Percentiles rank a stretch among this genome's conserved stretches.
Evolutionary conservation across 306 rosid genomes (phyloP).

Genomic region (Dryas alaskensis): DNA sequence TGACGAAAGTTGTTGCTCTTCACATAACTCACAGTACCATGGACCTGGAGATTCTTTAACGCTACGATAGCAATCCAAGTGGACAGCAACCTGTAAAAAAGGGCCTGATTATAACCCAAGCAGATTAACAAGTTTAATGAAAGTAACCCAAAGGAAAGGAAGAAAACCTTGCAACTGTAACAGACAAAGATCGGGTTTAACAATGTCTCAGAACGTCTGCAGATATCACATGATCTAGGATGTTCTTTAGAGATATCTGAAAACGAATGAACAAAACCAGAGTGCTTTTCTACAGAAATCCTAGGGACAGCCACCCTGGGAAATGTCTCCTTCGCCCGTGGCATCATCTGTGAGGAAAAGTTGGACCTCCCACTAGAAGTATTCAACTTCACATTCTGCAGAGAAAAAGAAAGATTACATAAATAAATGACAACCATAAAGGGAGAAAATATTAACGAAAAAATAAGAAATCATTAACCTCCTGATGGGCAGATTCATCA

Average conservation of each 20-base stretch:
- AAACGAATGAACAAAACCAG: constrained; percentile 43
- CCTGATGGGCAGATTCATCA: constrained; percentile 66
- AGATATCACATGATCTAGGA: constrained; percentile 78
- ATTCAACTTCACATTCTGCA: constrained; percentile 57
- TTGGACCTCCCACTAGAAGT: constrained; percentile 49
- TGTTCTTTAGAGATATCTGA: constrained; percentile 77
- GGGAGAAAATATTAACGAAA: constrained; percentile 2
- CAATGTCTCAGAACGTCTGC: constrained; percentile 76
- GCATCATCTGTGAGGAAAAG: constrained; percentile 66
- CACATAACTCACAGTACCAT: constrained; percentile 96
- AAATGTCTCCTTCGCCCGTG: constrained; percentile 80
- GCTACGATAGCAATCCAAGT: constrained; percentile 85
- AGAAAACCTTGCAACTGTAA: constrained; percentile 82
- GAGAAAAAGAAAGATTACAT: constrained; percentile 13
- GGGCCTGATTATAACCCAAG: constrained; percentile 15
- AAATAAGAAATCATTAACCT: constrained; percentile 44
- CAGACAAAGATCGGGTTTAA: constrained; percentile 84
- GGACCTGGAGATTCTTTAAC: constrained; percentile 82
- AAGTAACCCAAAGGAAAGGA: constrained; percentile 15
- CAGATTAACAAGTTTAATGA: constrained; percentile 12
- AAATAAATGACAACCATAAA: neutral
- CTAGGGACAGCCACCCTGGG: constrained; percentile 67
- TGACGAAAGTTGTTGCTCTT: constrained; percentile 39
- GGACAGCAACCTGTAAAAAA: constrained; percentile 79
- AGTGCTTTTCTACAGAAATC: constrained; percentile 62